Conservation (phyloP, 768 basidiomycete species). For the Naganishia kalamii region DNA sequence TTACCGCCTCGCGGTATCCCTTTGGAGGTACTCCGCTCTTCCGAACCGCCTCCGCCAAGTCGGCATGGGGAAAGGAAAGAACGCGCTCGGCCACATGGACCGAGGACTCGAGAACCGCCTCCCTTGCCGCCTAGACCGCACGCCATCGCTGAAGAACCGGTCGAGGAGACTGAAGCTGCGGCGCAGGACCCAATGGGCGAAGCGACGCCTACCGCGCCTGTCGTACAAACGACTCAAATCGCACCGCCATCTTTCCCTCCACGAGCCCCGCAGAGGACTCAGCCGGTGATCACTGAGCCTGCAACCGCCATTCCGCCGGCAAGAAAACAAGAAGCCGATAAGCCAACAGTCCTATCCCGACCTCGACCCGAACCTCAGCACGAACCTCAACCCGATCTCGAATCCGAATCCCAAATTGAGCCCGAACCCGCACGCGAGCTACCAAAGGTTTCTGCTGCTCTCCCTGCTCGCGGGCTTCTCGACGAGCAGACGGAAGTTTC, state of each 20-base stretch:
- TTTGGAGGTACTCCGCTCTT: conserved; percentile 8
- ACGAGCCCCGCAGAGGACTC: neutral
- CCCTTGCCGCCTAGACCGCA: conserved; percentile 23
- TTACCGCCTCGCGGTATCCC: conserved; percentile 24
- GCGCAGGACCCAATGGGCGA: neutral
- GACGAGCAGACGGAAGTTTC: neutral
- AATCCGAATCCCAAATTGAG: too few species aligned
- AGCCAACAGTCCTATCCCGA: too few species aligned
- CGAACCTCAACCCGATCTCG: too few species aligned
- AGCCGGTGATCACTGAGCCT: neutral
- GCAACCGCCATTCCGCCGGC: too few species aligned
- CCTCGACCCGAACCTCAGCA: too few species aligned
- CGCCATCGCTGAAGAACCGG: neutral
- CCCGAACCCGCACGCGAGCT: neutral
- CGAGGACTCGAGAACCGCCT: conserved; percentile 16
- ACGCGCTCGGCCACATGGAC: conserved; percentile 18
- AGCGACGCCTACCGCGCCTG: neutral
- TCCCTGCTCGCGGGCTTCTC: too few species aligned
- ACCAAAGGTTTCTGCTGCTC: neutral
- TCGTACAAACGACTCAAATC: neutral
- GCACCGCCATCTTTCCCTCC: neutral
- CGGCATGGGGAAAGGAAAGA: conserved; percentile 6
- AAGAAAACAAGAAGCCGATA: too few species aligned
- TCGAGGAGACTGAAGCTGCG: neutral
- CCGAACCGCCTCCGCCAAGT: conserved; percentile 13